Conservation (phyloP, 306 rosid species). For the Quercus suber region DNA sequence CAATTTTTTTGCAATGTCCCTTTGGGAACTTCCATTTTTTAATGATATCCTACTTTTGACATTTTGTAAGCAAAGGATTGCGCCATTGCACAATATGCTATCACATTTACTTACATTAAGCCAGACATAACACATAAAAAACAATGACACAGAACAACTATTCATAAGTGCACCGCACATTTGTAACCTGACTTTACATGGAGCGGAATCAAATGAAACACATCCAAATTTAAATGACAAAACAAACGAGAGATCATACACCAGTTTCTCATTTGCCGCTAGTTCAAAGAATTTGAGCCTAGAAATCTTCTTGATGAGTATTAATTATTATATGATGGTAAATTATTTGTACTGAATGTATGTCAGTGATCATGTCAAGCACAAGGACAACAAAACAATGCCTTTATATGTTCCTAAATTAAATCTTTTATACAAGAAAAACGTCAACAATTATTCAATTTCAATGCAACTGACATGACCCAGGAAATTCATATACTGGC, state of each 20-base stretch:
- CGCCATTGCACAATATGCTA: not conserved
- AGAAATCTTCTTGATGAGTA: conserved; percentile 4
- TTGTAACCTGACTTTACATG: not conserved
- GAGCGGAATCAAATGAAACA: not conserved
- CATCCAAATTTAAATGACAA: not conserved
- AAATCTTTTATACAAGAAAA: conserved; percentile 14
- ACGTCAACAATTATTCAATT: not conserved
- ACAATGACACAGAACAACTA: not conserved
- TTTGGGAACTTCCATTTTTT: not conserved
- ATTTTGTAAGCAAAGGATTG: not conserved
- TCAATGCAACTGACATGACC: not conserved
- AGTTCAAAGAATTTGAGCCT: not conserved
- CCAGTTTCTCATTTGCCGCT: not conserved
- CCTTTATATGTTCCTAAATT: not conserved
- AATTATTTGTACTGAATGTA: not conserved
- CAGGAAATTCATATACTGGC: not conserved
- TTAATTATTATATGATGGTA: not conserved
- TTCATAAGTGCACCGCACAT: not conserved
- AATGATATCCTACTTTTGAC: not conserved
- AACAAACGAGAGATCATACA: not conserved
- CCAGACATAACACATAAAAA: not conserved
- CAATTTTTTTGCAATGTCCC: not conserved
- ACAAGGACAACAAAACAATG: not conserved
- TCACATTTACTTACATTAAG: not conserved
- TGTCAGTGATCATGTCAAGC: not conserved